A percentile compares a stretch with the other conserved stretches of the same genome.
These are phyloP conservation scores for Neckera pumila DNA, from an alignment of 225 moss, liverwort and hornwort species.

Conservation along the genomic window DNA sequence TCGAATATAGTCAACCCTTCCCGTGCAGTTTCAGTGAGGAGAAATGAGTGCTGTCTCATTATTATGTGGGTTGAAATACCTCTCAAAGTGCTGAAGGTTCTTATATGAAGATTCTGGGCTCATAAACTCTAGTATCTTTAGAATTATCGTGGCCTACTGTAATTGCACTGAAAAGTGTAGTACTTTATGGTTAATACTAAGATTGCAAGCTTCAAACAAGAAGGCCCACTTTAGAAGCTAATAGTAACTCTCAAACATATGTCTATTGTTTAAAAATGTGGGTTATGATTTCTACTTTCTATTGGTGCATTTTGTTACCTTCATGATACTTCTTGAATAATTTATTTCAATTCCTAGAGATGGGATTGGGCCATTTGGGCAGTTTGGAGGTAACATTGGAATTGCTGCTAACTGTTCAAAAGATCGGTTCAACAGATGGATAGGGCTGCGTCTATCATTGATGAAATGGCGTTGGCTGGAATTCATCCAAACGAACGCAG, in stretches of 20 bases:
- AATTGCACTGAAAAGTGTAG: background rate
- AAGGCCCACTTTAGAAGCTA: background rate
- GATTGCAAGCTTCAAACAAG: background rate
- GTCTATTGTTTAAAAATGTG: no score
- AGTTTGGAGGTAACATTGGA: background rate
- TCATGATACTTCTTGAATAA: background rate
- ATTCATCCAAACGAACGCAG: slow-evolving; percentile 66
- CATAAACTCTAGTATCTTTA: background rate
- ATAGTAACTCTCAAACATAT: background rate
- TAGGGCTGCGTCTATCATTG: slow-evolving; percentile 60
- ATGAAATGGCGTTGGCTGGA: slow-evolving; percentile 57
- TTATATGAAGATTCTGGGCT: background rate
- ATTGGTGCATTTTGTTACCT: background rate
- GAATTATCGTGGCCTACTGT: background rate
- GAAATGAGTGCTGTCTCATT: background rate
- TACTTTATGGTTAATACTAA: background rate
- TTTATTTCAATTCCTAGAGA: background rate
- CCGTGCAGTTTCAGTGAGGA: background rate
- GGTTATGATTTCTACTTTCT: background rate
- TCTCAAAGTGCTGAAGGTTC: background rate
- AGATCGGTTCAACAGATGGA: slow-evolving; percentile 37
- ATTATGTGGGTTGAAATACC: background rate
- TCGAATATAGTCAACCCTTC: background rate
- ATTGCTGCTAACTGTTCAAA: background rate
- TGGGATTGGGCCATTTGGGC: no score